Conservation (phyloP, 805 yeast genomes). For the Kuraishia cidri region DNA sequence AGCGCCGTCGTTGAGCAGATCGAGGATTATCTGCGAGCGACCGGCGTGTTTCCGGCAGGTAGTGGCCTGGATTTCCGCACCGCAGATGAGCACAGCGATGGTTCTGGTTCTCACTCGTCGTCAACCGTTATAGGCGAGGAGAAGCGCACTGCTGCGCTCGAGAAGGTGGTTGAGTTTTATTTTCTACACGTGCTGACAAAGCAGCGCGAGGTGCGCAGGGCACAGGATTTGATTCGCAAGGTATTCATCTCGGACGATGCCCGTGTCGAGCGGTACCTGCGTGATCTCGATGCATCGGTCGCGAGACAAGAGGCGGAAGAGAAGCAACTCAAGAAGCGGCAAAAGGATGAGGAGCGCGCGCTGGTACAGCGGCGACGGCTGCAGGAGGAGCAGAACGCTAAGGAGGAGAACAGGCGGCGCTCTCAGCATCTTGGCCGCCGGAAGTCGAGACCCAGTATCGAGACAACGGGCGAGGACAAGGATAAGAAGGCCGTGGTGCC, state of each 20-base stretch:
- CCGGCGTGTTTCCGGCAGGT: conserved; percentile 5
- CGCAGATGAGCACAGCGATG: conserved; percentile 1
- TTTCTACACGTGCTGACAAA: conserved; percentile 1
- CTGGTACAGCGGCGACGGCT: conserved; percentile 14
- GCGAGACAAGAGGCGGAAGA: conserved; percentile 10
- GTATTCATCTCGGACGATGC: conserved; percentile 1
- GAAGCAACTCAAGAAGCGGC: conserved; percentile 10
- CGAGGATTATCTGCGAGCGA: conserved; percentile 10
- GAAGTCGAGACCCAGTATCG: no score
- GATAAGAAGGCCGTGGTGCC: no score
- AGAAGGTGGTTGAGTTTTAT: conserved; percentile 1
- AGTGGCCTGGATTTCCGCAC: conserved; percentile 2
- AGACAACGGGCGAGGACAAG: no score
- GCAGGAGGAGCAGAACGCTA: conserved; percentile 1
- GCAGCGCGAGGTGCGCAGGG: neutral
- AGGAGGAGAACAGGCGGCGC: neutral
- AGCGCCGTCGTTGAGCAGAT: conserved; percentile 12
- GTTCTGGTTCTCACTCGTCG: neutral
- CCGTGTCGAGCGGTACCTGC: neutral
- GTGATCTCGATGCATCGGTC: conserved; percentile 1
- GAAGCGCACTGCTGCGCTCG: conserved; percentile 1
- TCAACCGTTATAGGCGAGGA: neutral
- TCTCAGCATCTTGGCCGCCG: no score
- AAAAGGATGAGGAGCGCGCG: conserved; percentile 5
- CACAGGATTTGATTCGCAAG: neutral